Percentiles rank a stretch among this genome's conserved stretches.
Conservation (phyloP, 106 monocot genomes). For the Ottelia alismoides region DNA sequence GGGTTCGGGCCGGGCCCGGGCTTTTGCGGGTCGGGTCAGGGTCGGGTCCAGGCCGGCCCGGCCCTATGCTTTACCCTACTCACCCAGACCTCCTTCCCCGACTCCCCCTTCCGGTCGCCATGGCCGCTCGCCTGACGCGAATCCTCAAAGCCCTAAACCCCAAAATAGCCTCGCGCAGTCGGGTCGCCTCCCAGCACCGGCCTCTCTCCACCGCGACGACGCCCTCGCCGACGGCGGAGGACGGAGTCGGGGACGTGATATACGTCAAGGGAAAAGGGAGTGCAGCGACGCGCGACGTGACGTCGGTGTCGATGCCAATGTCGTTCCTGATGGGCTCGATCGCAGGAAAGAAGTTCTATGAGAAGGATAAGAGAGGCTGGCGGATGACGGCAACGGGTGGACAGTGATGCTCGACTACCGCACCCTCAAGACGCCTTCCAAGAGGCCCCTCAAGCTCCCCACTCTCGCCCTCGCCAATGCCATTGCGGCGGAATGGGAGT, state of each 20-base stretch:
- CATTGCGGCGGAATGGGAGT: slow-evolving; percentile 97
- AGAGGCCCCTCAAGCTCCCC: slow-evolving; percentile 68
- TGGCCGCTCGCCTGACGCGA: slow-evolving; percentile 1
- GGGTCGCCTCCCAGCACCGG: background rate
- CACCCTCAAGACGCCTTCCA: slow-evolving; percentile 81
- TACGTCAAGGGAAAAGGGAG: slow-evolving; percentile 29
- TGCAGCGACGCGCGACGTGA: slow-evolving; percentile 33
- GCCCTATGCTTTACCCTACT: too few relatives aligned
- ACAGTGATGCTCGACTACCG: slow-evolving; percentile 96
- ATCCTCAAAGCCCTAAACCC: background rate
- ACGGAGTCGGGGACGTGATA: slow-evolving; percentile 26
- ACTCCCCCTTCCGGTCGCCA: too few relatives aligned
- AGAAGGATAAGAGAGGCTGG: slow-evolving; percentile 47
- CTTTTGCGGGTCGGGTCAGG: too few relatives aligned
- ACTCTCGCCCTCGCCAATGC: slow-evolving; percentile 75
- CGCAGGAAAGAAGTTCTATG: slow-evolving; percentile 91
- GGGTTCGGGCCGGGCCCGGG: too few relatives aligned
- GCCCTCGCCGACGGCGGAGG: background rate
- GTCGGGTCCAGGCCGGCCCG: too few relatives aligned
- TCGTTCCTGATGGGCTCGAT: slow-evolving; percentile 89
- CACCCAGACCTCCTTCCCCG: too few relatives aligned
- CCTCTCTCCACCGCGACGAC: background rate
- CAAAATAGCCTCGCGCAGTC: background rate
- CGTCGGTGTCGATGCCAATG: slow-evolving; percentile 80
- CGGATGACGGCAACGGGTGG: slow-evolving; percentile 97